phyloP scores from a whole-genome alignment of 257 asterid genomes.

The Solanum commersonii region DNA sequence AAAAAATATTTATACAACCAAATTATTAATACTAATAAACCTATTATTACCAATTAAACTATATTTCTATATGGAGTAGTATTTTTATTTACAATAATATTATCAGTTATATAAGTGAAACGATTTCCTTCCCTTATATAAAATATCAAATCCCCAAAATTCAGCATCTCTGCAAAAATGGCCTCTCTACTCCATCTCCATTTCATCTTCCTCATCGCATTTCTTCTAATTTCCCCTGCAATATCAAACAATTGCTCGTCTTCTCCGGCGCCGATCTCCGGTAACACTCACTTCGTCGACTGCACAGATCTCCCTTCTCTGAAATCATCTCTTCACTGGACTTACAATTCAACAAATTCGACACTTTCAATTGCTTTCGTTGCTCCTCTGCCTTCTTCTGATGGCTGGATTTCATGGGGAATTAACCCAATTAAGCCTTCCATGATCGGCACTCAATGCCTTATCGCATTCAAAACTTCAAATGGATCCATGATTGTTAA shows the following conservation, averaged over 20 bases:
- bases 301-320: conserved; percentile 52
- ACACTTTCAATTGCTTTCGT: conserved; percentile 48
- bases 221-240: conserved; percentile 30
- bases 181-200: conserved; percentile 7
- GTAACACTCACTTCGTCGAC: conserved; percentile 11
- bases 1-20: neutral
- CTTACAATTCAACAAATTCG: conserved; percentile 24
- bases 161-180: neutral
- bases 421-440: conserved; percentile 46
- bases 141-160: neutral
- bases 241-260: conserved; percentile 30
- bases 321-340: conserved; percentile 58
- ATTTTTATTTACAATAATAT: too few relatives aligned
- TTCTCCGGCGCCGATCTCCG: conserved; percentile 10
- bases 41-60: too few relatives aligned
- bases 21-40: neutral
- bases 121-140: too few relatives aligned
- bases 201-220: conserved; percentile 15
- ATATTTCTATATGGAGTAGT: neutral
- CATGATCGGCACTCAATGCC: conserved; percentile 56
- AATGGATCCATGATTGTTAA: conserved; percentile 42
- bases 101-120: neutral
- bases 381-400: conserved; percentile 35
- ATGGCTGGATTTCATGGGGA: conserved; percentile 84
- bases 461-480: conserved; percentile 34